Base-by-base conservation (phyloP, 306 rosid species). In the Dalbergia cochinchinensis region DNA sequence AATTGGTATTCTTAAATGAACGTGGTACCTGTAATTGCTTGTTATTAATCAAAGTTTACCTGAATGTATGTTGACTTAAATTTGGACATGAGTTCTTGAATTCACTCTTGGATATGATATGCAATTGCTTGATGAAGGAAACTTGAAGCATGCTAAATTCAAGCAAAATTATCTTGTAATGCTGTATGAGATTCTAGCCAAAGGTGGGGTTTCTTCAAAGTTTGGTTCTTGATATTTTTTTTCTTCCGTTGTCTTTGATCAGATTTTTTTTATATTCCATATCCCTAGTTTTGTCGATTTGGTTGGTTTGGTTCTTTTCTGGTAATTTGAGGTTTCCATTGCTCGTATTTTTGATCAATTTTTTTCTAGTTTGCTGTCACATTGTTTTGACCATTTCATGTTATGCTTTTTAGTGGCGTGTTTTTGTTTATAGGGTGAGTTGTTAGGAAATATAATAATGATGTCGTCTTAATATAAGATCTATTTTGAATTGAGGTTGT, bases 361-460 rank as follows among this genome's bases (percentile, higher is more conserved):
- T 26, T 5, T 3, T 67, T 50, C 13, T 42, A 8, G 72, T 50
- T 57, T 31, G 63, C 10, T 50, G 26, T 33, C 35, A 19, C 42
- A 33, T 65, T 50, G 74, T n/a, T 60, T 76, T 69, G 18, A 55
- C 18, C 19, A 22, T 74, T 83, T 78, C 22, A 33, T 53, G 67
- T 59, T 74, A 11, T 67, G 67, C 64, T 73, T 72, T 83, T 83
- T 60, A 54, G 51, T 77, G 73, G 58, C 50, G 10, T 64, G 65
- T 48, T 53, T 73, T 42, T 20, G 51, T 39, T 74, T 59, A 11
- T 13, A 54, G 35, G 13, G 2, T 16, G 65, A 31, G 18, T 60
- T 35, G 41, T 35, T 35, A 35, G 41, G 41, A 35, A 35, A 35
- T 35, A 35, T 35, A 35, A 35, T 35, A 35, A 35, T 35, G 41